Evolutionary conservation across 768 basidiomycete genomes (phyloP), one percentile per base, ranked within the genome.

Genomic region (Mycena pura): DNA sequence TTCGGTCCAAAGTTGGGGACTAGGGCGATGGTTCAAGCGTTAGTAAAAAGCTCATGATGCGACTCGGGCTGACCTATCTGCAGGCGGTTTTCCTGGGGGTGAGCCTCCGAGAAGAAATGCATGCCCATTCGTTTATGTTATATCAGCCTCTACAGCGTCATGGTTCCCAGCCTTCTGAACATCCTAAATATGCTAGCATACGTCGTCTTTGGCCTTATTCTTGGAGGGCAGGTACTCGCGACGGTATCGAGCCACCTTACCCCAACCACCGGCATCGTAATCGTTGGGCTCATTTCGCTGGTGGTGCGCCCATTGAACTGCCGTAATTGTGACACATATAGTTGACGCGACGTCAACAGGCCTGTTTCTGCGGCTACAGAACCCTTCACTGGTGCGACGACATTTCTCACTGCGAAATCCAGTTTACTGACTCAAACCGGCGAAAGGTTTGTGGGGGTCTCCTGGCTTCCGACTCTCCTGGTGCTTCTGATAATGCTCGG

Each of bases 1-100:
- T 92, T 91, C 75, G 91, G 93, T 11, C 91, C 93, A 0, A 88
- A 86, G 70, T 77, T 90, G 1, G 93, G 93, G n/a, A 83, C 89
- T 69, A 81, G 92, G 19, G 89, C 89, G 55, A 91, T 94, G 90
- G 85, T 92, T 22, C 83, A 86, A 60, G 85, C 89, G 60, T 62
- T 19, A 49, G 46, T 27, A 3, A 75, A 85, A 24, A 87, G n/a
- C n/a, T 75, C 53, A 85, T 85, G 64, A 86, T 85, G 82, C 82
- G 13, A 9, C 76, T 48, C 31, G n/a, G n/a, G n/a, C n/a, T n/a
- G n/a, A 28, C 39, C 10, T 32, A 13, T n/a, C n/a, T n/a, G n/a
- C 36, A 62, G 60, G 68, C 65, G 64, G n/a, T 72, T 70, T 56
- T 65, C 74, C 22, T 73, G 70, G 70, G 72, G 73, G 73, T 76